A percentile compares a stretch with the other conserved stretches of the same genome.
Evolutionary conservation across 2,329 filamentous ascomycete species (phyloP).

Genomic region (Hypoxylon sp.): DNA sequence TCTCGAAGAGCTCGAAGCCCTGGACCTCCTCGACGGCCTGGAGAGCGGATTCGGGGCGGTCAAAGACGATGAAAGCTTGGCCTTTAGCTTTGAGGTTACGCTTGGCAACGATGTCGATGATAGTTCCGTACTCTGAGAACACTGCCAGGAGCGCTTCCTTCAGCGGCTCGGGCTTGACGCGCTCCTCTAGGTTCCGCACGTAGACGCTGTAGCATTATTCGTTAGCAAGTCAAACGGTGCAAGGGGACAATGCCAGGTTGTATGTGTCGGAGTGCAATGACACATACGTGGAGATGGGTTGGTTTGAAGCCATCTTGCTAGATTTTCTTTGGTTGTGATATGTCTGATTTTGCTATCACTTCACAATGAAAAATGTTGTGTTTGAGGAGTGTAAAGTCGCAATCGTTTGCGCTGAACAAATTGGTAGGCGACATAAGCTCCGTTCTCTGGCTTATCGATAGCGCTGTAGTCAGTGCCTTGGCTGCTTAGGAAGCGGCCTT

Average conservation of each 20-base stretch:
- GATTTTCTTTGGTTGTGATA: slow-evolving; percentile 14
- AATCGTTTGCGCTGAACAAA: slow-evolving; percentile 1
- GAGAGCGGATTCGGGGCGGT: slow-evolving; percentile 81
- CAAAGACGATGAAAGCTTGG: slow-evolving; percentile 95
- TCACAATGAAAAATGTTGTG: slow-evolving; percentile 10
- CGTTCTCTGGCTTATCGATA: slow-evolving; percentile 23
- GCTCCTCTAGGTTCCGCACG: slow-evolving; percentile 90
- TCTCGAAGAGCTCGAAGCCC: slow-evolving; percentile 93
- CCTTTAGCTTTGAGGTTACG: slow-evolving; percentile 93
- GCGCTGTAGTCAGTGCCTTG: not conserved
- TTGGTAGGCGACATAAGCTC: not conserved
- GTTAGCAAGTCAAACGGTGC: slow-evolving; percentile 42
- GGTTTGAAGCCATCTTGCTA: slow-evolving; percentile 55
- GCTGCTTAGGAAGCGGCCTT: not conserved
- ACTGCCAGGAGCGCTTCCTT: slow-evolving; percentile 80
- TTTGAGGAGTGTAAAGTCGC: slow-evolving; percentile 11
- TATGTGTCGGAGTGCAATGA: slow-evolving; percentile 80
- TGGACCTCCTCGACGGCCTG: slow-evolving; percentile 90
- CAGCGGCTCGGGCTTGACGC: slow-evolving; percentile 84
- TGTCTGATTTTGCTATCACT: slow-evolving; percentile 2
- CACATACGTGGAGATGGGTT: slow-evolving; percentile 77
- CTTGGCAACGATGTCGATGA: slow-evolving; percentile 89
- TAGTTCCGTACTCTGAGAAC: slow-evolving; percentile 89
- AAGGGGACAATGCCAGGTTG: slow-evolving; percentile 41
- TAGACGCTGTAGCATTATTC: slow-evolving; percentile 67